phyloP scores from a whole-genome alignment of 2,329 filamentous ascomycete species.

The Xylariaceae sp. region DNA sequence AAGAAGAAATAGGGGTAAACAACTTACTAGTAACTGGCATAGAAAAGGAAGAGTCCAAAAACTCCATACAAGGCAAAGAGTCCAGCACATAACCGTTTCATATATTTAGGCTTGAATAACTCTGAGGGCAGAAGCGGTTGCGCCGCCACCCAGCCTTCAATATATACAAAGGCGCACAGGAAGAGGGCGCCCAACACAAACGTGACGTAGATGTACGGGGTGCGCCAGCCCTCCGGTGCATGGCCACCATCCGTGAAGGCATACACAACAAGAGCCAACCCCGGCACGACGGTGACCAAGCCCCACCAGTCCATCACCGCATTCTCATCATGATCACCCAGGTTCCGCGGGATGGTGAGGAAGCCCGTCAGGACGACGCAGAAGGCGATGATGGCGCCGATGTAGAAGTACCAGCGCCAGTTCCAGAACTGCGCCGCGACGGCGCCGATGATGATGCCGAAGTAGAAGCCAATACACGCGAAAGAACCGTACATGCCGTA shows the following conservation, averaged over 20 bases:
- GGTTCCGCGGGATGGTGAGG: slow-evolving; percentile 29
- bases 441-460: slow-evolving; percentile 61
- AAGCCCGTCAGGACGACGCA: slow-evolving; percentile 25
- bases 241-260: slow-evolving; percentile 69
- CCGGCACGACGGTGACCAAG: slow-evolving; percentile 54
- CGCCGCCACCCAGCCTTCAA: slow-evolving; percentile 65
- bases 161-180: slow-evolving; percentile 57
- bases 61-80: slow-evolving; percentile 65
- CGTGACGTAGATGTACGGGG: slow-evolving; percentile 63
- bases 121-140: slow-evolving; percentile 65
- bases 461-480: slow-evolving; percentile 51
- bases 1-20: neutral
- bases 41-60: slow-evolving; percentile 64
- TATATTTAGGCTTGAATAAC: slow-evolving; percentile 63
- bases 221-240: slow-evolving; percentile 64
- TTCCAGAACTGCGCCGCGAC: slow-evolving; percentile 51
- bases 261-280: slow-evolving; percentile 65
- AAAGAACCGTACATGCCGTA: slow-evolving; percentile 53
- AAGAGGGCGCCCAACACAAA: slow-evolving; percentile 58
- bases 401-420: slow-evolving; percentile 66
- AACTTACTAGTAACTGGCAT: slow-evolving; percentile 48
- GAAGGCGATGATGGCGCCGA: slow-evolving; percentile 44
- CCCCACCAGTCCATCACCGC: slow-evolving; percentile 68
- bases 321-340: slow-evolving; percentile 28
- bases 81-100: slow-evolving; percentile 56